Conservation (phyloP, 176 grass and related monocot species). For the Carex parvula region DNA sequence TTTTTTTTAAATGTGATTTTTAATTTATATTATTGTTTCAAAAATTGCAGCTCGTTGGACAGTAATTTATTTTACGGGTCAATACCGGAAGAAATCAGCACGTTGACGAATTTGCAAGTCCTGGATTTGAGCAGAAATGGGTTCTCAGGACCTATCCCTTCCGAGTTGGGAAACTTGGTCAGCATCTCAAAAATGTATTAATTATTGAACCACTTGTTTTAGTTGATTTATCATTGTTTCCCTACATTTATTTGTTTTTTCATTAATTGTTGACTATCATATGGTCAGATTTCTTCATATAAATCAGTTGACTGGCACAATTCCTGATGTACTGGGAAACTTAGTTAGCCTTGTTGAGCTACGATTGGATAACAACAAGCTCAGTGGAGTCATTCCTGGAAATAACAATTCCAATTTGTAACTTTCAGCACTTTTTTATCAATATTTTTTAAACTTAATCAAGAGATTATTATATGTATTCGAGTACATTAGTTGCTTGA, state of each 20-base stretch:
- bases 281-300: constrained; percentile 70
- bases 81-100: constrained; percentile 59
- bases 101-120: constrained; percentile 38
- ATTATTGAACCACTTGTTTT: constrained; percentile 9
- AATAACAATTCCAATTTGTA: constrained; percentile 59
- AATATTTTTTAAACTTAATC: neutral
- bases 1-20: neutral
- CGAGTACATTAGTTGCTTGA: neutral
- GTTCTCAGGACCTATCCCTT: constrained; percentile 52
- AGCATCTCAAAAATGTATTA: constrained; percentile 72
- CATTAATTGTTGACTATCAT: neutral
- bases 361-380: constrained; percentile 59
- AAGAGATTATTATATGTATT: neutral
- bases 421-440: constrained; percentile 6
- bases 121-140: constrained; percentile 63
- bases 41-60: constrained; percentile 48
- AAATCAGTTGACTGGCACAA: constrained; percentile 62
- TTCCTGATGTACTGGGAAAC: constrained; percentile 64
- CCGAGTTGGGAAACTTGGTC: constrained; percentile 47
- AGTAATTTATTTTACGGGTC: constrained; percentile 51
- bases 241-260: constrained; percentile 10
- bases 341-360: constrained; percentile 50
- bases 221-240: constrained; percentile 4
- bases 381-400: constrained; percentile 71
- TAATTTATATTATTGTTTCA: neutral